Conservation (phyloP, 768 basidiomycete genomes). For the Neoboletus magnificus region DNA sequence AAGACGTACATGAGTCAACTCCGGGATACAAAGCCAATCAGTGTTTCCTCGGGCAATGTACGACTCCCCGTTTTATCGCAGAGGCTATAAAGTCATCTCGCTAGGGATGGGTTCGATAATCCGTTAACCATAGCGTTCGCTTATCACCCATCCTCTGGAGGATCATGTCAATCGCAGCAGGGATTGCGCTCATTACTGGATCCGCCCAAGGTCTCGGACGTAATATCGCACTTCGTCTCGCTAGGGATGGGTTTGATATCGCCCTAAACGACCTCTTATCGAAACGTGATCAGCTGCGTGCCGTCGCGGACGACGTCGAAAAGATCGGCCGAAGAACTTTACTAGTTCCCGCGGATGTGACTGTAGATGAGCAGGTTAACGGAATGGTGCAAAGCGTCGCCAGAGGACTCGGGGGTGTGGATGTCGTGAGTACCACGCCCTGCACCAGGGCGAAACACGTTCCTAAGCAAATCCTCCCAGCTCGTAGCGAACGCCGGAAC, state of each 20-base stretch:
- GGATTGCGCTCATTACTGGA: neutral
- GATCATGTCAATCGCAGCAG: neutral
- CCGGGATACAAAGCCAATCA: no score
- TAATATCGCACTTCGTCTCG: neutral
- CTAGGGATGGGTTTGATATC: neutral
- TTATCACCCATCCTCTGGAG: neutral
- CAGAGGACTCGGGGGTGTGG: conserved; percentile 38
- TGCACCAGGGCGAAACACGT: neutral
- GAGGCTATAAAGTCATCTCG: no score
- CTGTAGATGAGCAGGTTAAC: conserved; percentile 39
- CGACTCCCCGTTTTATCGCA: no score
- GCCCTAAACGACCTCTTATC: neutral
- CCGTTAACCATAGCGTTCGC: neutral
- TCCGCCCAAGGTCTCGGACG: neutral
- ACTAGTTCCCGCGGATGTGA: conserved; percentile 37
- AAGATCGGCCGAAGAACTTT: conserved; percentile 11
- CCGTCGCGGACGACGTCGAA: neutral
- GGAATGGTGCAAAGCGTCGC: conserved; percentile 34
- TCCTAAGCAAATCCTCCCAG: neutral
- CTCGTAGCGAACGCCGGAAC: conserved; percentile 19
- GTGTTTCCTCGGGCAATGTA: no score
- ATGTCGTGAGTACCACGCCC: conserved; percentile 37
- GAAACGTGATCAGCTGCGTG: neutral
- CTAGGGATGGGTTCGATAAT: no score
- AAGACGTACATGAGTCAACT: no score